Evolutionary conservation across 768 basidiomycete genomes (phyloP).

Genomic region (Boletus fagicola): DNA sequence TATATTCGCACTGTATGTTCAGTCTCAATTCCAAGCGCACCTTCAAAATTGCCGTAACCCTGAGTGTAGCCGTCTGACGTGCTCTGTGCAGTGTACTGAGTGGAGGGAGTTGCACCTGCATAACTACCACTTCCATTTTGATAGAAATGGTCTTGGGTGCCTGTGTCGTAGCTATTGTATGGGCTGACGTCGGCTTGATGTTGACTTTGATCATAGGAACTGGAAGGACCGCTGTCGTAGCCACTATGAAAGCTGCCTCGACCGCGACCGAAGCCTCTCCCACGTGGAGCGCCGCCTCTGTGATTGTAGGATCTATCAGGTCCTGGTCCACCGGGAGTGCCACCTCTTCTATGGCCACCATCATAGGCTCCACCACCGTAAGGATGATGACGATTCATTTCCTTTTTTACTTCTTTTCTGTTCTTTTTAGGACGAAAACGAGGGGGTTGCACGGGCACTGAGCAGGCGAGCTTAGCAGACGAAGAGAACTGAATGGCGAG

Average conservation of each 20-base stretch:
- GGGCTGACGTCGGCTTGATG: constrained; percentile 60
- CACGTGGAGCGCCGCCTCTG: constrained; percentile 53
- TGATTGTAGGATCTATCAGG: constrained; percentile 69
- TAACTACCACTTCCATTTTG: constrained; percentile 66
- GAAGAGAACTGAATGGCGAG: constrained; percentile 17
- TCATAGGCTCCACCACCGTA: constrained; percentile 69
- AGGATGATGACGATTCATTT: constrained; percentile 89
- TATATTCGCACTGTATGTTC: constrained; percentile 43
- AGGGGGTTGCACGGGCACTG: constrained; percentile 25
- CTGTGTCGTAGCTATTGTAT: constrained; percentile 69
- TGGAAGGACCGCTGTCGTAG: constrained; percentile 54
- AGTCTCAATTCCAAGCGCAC: constrained; percentile 80
- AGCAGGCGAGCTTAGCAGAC: constrained; percentile 27
- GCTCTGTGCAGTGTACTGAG: constrained; percentile 49
- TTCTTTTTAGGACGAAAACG: constrained; percentile 30
- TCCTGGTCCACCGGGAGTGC: constrained; percentile 62
- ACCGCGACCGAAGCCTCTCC: constrained; percentile 52
- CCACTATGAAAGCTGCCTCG: constrained; percentile 53
- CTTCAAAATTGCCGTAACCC: constrained; percentile 71
- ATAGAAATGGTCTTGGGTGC: constrained; percentile 61
- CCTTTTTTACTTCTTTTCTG: constrained; percentile 18
- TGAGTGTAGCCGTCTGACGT: constrained; percentile 51
- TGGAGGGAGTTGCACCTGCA: constrained; percentile 47
- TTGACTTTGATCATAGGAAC: constrained; percentile 63
- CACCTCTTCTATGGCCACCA: constrained; percentile 58